These are phyloP conservation scores for Alternaria viburni DNA, from an alignment of 2,329 filamentous ascomycete species.

Conservation along the genomic window DNA sequence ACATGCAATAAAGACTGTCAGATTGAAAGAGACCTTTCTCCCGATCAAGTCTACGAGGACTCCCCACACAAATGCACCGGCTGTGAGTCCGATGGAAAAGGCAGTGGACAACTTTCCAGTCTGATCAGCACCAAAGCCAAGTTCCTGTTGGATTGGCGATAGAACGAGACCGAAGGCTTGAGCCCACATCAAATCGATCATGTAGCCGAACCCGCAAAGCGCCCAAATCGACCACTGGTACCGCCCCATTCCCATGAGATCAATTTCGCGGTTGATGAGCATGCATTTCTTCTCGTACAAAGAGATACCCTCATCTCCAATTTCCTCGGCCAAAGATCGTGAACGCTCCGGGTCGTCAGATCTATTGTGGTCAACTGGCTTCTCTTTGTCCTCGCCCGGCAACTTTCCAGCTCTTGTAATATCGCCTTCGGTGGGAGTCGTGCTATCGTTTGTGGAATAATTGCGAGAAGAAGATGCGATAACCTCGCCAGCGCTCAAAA, in stretches of 20 bases:
- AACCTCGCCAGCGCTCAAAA: not conserved
- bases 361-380: not conserved
- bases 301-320: slow-evolving; percentile 20
- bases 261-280: slow-evolving; percentile 57
- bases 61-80: slow-evolving; percentile 64
- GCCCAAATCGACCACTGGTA: slow-evolving; percentile 62
- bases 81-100: slow-evolving; percentile 62
- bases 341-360: slow-evolving; percentile 2
- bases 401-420: not conserved
- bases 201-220: slow-evolving; percentile 62
- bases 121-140: slow-evolving; percentile 56
- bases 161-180: slow-evolving; percentile 64
- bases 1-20: slow-evolving; percentile 62
- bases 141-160: slow-evolving; percentile 62
- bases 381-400: slow-evolving; percentile 1
- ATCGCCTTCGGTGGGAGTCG: not conserved
- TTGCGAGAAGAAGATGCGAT: slow-evolving; percentile 12
- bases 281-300: slow-evolving; percentile 54
- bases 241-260: slow-evolving; percentile 59
- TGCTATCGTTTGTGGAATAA: slow-evolving; percentile 10
- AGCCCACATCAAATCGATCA: slow-evolving; percentile 64
- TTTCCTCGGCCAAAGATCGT: slow-evolving; percentile 8
- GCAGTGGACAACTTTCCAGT: slow-evolving; percentile 62
- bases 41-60: slow-evolving; percentile 61
- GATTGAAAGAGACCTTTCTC: slow-evolving; percentile 63